phyloP scores from a whole-genome alignment of 768 basidiomycete species.

The Punctularia strigosozonata region DNA sequence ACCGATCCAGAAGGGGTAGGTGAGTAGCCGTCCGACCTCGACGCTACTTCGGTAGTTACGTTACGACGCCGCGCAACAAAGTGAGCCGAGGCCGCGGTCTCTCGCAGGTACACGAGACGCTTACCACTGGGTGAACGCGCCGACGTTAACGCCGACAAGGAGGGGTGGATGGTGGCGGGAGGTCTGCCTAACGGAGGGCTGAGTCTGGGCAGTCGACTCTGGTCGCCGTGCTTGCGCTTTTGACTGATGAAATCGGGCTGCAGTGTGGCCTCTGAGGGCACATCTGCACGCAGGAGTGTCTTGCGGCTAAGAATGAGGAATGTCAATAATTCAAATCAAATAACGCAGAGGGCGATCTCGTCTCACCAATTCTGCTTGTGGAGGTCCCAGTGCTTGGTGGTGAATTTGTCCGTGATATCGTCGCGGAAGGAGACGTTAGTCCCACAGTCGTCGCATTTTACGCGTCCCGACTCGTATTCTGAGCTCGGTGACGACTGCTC shows the following conservation, averaged over 20 bases:
- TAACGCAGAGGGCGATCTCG: neutral
- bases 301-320: no score
- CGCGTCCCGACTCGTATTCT: constrained; percentile 57
- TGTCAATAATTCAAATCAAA: neutral
- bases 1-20: neutral
- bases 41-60: neutral
- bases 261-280: no score
- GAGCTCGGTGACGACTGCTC: constrained; percentile 14
- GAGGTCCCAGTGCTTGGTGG: constrained; percentile 55
- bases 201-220: no score
- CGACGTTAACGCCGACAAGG: no score
- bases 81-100: neutral
- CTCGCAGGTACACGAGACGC: no score
- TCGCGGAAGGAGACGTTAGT: constrained; percentile 56
- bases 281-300: no score
- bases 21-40: neutral
- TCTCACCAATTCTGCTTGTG: constrained; percentile 51
- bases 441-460: constrained; percentile 56
- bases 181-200: no score
- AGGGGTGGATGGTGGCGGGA: no score
- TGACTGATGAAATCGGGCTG: no score
- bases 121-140: no score
- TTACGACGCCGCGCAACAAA: neutral
- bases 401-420: constrained; percentile 49
- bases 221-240: no score